Evolutionary conservation across 148 eudicot species (phyloP), one percentile per base, ranked within the genome.

Genomic region (Mesembryanthemum crystallinum): DNA sequence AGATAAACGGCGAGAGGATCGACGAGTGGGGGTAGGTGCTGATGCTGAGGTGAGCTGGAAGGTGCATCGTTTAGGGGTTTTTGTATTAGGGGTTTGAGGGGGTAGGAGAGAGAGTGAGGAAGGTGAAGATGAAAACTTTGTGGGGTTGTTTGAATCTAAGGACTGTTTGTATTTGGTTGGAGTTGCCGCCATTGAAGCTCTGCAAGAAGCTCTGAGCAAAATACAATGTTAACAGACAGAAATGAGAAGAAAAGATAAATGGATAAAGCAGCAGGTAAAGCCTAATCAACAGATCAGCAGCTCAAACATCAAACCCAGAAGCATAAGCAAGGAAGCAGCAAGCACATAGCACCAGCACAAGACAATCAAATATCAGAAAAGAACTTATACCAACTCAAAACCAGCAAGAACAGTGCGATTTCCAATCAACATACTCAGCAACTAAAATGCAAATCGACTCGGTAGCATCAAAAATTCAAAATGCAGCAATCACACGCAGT

Each of bases 151-250:
- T 52, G 64, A 80, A 73, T 78, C 66, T 77, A 70, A 66, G 23
- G 69, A 35, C 5, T 73, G 78, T 57, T 17, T 63, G 28, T 72
- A 21, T 71, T 73, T 86, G 39, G 77, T 82, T 1, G 96, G 89
- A 6, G 91, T 88, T 52, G 71, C 81, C 58, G 90, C 92, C 90
- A 87, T 87, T 82, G 78, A 67, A 57, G 78, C 35, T 70, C 59
- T 60, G 29, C 73, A 39, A 25, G 24, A 10, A n/a, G 65, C n/a
- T 18, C 9, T 70, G 42, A 70, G 18, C 35, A 57, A 32, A 52
- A 64, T 12, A 21, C 7, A 28, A 64, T n/a, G 32, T 10, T n/a
- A 25, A 15, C 5, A 20, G 10, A 32, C 13, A 27, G 63, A 37
- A 15, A 55, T 33, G 29, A 2, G 39, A 45, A 64, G 74, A 60